phyloP scores from a whole-genome alignment of 768 basidiomycete genomes.

The Tricholoma furcatifolium region DNA sequence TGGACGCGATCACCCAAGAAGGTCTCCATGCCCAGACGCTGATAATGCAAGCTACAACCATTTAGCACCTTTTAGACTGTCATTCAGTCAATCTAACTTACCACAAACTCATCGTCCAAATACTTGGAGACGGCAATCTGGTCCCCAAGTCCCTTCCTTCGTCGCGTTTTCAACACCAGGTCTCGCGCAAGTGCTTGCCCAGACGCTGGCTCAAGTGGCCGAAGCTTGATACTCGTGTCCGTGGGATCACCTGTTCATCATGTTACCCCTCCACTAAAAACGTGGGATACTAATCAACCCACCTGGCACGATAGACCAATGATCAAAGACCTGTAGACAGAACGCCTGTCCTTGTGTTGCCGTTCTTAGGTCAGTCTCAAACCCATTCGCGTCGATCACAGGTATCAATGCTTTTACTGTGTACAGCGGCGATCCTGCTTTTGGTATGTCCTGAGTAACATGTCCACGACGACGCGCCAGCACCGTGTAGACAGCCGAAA shows the following conservation, averaged over 20 bases:
- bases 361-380: constrained; percentile 96
- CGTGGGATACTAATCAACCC: constrained; percentile 31
- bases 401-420: constrained; percentile 98
- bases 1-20: constrained; percentile 56
- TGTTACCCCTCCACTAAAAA: constrained; percentile 15
- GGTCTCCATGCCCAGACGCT: constrained; percentile 93
- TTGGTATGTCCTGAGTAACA: constrained; percentile 97
- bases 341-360: constrained; percentile 99
- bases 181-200: constrained; percentile 94
- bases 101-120: constrained; percentile 95
- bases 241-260: constrained; percentile 81
- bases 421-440: constrained; percentile 96
- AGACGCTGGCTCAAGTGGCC: constrained; percentile 95
- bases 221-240: constrained; percentile 94
- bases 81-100: constrained; percentile 38
- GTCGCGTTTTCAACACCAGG: constrained; percentile 92
- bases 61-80: constrained; percentile 9
- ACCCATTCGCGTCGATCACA: constrained; percentile 97
- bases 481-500: constrained; percentile 97
- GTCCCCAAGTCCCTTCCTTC: constrained; percentile 95
- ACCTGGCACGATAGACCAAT: constrained; percentile 99
- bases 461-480: constrained; percentile 99
- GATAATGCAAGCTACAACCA: constrained; percentile 79
- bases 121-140: constrained; percentile 98
- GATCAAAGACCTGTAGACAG: constrained; percentile 95